Evolutionary conservation across 2,329 filamentous ascomycete genomes (phyloP), one percentile per base, ranked within the genome.

Genomic region (Fusarium torulosum): DNA sequence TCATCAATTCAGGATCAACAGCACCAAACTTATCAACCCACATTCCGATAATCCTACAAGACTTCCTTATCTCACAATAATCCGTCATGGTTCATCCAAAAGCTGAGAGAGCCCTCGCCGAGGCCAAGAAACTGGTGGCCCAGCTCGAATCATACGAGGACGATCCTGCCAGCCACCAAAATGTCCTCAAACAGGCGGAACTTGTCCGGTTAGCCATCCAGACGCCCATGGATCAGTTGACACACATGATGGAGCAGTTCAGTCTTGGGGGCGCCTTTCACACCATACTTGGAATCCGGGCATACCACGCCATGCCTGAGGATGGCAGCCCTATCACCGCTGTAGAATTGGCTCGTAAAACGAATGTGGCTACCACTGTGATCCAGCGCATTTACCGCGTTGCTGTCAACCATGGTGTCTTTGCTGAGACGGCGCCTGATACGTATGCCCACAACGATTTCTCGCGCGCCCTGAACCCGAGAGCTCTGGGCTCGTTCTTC

Each of bases 391-490:
- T 70, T 23, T 74, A 77, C 63, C 77, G 76, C 10, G 68, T 78
- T 6, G 66, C 71, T 42, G 52, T 78, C 19, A 73, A 63, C 21
- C 69, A 74, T 52, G 77, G 77, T 20, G 57, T 78, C 38, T 75
- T 75, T 40, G 41, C 31, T 17, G 75, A 79, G 58, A 73, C 73
- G 2, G 70, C 60, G 1, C 66, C 72, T 3, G 72, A 76, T 59
- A 64, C 65, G 9, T 79, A 79, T 53, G 72, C 75, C 15, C 75
- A 77, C 46, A 79, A 78, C 29, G 56, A 63, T n/a, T 64, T 76
- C 31, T 78, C 76, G 0, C 70, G 63, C 25, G 62, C 71, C 8
- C 67, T 77, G 41, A 67, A 73, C 25, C 73, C 77, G 0, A 55
- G 71, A 13, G 74, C 60, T 1, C 53, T 76, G 3, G 77, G 76